Conservation (phyloP, 2,329 filamentous ascomycete genomes). For the Cordyceps pruinosa region DNA sequence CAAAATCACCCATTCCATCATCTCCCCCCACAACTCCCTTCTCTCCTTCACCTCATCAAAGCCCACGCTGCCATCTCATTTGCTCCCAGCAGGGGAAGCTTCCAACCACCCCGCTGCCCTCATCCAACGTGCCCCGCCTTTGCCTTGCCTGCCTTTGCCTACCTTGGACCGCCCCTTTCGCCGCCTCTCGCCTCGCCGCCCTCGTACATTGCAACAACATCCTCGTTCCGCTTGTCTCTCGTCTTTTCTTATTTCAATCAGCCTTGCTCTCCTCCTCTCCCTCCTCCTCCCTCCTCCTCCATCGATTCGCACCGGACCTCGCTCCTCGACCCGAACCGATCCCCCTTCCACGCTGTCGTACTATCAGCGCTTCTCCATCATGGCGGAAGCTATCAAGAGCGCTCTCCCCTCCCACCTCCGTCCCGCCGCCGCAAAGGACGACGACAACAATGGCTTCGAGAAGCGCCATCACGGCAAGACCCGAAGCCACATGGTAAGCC, state of each 20-base stretch:
- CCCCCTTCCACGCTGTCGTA: slow-evolving; percentile 2
- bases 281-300: slow-evolving; percentile 1
- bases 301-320: slow-evolving; percentile 2
- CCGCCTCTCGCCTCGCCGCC: not conserved
- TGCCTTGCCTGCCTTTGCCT: slow-evolving; percentile 9
- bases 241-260: not conserved
- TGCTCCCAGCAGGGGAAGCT: slow-evolving; percentile 6
- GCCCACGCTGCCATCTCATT: slow-evolving; percentile 11
- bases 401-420: slow-evolving; percentile 82
- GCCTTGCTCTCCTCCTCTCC: not conserved
- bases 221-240: not conserved
- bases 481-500: slow-evolving; percentile 76
- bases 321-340: slow-evolving; percentile 12
- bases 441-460: slow-evolving; percentile 43
- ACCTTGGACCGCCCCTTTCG: slow-evolving; percentile 5
- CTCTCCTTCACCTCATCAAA: not conserved
- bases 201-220: slow-evolving; percentile 2
- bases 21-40: not conserved
- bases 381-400: slow-evolving; percentile 66
- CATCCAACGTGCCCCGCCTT: slow-evolving; percentile 11
- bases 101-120: slow-evolving; percentile 11
- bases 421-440: slow-evolving; percentile 38
- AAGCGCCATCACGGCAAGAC: slow-evolving; percentile 77
- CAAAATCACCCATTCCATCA: not conserved
- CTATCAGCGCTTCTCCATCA: slow-evolving; percentile 32